Conservation (phyloP, 106 monocot genomes). For the Allium sativum region DNA sequence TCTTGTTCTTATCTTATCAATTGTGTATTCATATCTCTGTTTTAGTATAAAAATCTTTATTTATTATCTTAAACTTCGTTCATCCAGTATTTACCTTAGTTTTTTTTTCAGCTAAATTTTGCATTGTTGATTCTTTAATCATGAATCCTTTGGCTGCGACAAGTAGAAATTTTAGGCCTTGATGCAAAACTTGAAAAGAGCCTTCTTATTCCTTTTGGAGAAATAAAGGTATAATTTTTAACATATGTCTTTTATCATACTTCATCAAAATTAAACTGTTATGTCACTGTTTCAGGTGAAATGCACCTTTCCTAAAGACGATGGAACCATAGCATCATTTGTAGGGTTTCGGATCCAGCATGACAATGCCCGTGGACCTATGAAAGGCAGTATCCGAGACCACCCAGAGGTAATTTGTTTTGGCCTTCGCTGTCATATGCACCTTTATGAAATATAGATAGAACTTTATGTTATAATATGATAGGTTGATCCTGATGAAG, state of each 20-base stretch:
- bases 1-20: too few species aligned
- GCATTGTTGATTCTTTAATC: background rate
- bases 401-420: slow-evolving; percentile 63
- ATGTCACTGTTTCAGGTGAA: slow-evolving; percentile 50
- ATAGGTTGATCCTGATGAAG: slow-evolving; percentile 89
- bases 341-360: slow-evolving; percentile 95
- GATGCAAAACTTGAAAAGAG: slow-evolving; percentile 94
- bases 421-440: background rate
- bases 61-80: too few species aligned
- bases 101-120: background rate
- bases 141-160: slow-evolving; percentile 96
- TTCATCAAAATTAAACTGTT: background rate
- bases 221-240: slow-evolving; percentile 60
- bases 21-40: too few species aligned
- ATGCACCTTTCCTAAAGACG: slow-evolving; percentile 90
- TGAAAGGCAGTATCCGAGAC: slow-evolving; percentile 96
- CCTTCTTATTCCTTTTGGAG: slow-evolving; percentile 86
- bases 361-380: slow-evolving; percentile 92
- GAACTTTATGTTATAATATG: background rate
- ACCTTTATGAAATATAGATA: too few species aligned
- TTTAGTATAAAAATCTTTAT: too few species aligned
- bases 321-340: slow-evolving; percentile 67
- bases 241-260: background rate
- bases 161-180: slow-evolving; percentile 79
- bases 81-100: background rate